A percentile compares a stretch with the other conserved stretches of the same genome.
These are phyloP conservation scores for Papiliotrema flavescens DNA, from an alignment of 1,284 basidiomycete genomes.

Conservation along the genomic window DNA sequence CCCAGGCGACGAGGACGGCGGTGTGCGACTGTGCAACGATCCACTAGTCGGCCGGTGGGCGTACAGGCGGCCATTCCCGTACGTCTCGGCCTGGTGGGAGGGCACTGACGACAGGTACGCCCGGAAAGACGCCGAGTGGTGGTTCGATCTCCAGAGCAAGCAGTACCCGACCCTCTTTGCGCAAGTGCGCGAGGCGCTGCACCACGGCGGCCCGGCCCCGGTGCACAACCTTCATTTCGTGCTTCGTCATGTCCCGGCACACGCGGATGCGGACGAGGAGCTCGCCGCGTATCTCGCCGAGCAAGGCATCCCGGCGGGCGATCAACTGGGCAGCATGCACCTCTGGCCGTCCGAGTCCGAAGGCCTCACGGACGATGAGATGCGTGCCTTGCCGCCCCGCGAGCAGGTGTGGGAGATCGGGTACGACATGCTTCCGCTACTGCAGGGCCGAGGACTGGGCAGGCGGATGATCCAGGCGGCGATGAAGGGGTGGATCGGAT, in stretches of 20 bases:
- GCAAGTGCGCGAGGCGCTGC: background rate
- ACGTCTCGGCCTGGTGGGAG: background rate
- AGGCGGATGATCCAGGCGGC: constrained; percentile 6
- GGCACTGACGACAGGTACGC: background rate
- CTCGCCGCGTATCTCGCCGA: background rate
- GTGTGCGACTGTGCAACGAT: constrained; percentile 5
- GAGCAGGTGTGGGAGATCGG: constrained; percentile 9
- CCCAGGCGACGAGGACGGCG: background rate
- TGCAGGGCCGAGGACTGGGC: constrained; percentile 11
- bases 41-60: constrained; percentile 13
- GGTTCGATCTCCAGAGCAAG: background rate
- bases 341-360: background rate
- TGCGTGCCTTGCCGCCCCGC: background rate
- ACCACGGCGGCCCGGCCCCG: background rate
- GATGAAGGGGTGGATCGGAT: constrained; percentile 1
- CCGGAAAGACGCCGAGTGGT: background rate
- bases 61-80: constrained; percentile 13
- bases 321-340: background rate
- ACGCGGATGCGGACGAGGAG: background rate
- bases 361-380: background rate
- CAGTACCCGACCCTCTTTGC: background rate
- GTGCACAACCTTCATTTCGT: background rate
- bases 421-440: constrained; percentile 10
- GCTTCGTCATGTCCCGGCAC: background rate
- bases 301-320: background rate